Evolutionary conservation across 805 yeast genomes (phyloP).

Genomic region (Nakazawaea ambrosiae): DNA sequence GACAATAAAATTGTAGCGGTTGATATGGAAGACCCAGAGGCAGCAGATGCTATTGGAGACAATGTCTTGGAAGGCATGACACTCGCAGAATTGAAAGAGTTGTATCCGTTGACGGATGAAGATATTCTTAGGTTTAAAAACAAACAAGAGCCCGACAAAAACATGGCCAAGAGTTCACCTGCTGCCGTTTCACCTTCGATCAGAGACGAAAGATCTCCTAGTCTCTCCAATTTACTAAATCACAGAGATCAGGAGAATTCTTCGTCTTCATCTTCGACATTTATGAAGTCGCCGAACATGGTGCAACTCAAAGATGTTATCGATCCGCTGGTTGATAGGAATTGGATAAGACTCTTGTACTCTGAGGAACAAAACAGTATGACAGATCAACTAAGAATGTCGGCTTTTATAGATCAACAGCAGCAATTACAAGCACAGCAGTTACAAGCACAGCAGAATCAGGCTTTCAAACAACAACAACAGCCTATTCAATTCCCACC

Average conservation of each 20-base stretch:
- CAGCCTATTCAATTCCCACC: no score
- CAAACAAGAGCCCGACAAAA: neutral
- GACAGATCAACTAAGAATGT: neutral
- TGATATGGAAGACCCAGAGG: constrained; percentile 1
- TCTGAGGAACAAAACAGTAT: neutral
- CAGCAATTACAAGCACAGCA: no score
- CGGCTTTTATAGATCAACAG: no score
- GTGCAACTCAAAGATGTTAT: neutral
- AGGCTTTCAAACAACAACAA: no score
- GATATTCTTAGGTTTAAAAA: neutral
- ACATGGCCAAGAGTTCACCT: neutral
- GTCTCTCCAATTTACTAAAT: constrained; percentile 6
- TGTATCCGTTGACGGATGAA: constrained; percentile 5
- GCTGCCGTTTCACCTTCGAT: neutral
- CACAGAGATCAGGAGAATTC: neutral
- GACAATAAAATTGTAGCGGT: neutral
- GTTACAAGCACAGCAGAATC: no score
- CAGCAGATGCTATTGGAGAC: neutral
- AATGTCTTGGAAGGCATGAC: constrained; percentile 7
- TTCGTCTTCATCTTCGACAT: constrained; percentile 1
- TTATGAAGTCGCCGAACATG: constrained; percentile 1
- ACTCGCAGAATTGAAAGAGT: constrained; percentile 2
- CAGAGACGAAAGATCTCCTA: constrained; percentile 8
- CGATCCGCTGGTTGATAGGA: constrained; percentile 5
- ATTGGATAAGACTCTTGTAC: constrained; percentile 9